Conservation (phyloP, 2,329 filamentous ascomycete species). For the Exserohilum turcica region DNA sequence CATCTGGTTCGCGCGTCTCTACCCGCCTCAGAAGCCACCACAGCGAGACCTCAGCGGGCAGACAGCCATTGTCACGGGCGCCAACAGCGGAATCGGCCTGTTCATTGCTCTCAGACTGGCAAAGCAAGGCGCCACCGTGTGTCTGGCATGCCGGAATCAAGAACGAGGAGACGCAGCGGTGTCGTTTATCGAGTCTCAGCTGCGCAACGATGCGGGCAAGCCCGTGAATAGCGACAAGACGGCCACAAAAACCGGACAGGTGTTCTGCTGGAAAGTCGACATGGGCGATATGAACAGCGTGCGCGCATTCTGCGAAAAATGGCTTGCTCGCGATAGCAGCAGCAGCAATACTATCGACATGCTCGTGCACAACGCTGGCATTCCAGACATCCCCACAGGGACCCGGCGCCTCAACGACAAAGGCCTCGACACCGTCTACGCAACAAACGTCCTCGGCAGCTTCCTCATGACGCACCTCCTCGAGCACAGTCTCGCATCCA, state of each 20-base stretch:
- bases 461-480: constrained; percentile 22
- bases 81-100: constrained; percentile 57
- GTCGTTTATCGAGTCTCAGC: constrained; percentile 6
- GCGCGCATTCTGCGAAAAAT: constrained; percentile 17
- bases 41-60: constrained; percentile 46
- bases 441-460: constrained; percentile 23
- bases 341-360: constrained; percentile 17
- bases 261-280: constrained; percentile 18
- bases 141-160: constrained; percentile 22
- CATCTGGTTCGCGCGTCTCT: constrained; percentile 18
- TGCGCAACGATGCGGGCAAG: neutral
- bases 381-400: constrained; percentile 5
- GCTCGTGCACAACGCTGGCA: constrained; percentile 26
- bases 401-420: constrained; percentile 2
- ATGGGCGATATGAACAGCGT: constrained; percentile 17
- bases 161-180: constrained; percentile 17
- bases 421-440: constrained; percentile 14
- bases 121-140: constrained; percentile 19
- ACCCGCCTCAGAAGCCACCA: constrained; percentile 12
- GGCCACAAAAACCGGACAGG: neutral
- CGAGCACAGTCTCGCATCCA: constrained; percentile 6
- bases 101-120: constrained; percentile 20
- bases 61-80: constrained; percentile 57
- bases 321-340: constrained; percentile 1
- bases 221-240: neutral